Conservation (phyloP, 768 basidiomycete species). For the Auriculariales sp. region DNA sequence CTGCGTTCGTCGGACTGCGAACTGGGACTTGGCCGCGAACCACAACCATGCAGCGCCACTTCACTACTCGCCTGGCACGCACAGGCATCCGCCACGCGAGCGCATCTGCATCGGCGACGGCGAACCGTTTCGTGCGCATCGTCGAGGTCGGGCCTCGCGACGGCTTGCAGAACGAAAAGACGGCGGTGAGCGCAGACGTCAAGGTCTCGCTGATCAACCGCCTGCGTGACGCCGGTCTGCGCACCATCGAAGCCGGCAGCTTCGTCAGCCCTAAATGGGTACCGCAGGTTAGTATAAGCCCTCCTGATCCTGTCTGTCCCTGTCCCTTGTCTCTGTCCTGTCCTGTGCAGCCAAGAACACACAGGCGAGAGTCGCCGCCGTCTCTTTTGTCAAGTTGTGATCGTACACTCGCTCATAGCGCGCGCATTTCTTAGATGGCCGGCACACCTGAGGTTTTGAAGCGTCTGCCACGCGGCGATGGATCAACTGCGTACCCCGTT, state of each 20-base stretch:
- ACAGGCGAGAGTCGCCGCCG: not conserved
- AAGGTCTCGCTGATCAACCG: constrained; percentile 73
- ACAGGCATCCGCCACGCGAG: no score
- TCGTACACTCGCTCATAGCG: not conserved
- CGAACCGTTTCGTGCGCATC: constrained; percentile 24
- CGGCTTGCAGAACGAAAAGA: constrained; percentile 81
- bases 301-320: no score
- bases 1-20: no score
- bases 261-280: constrained; percentile 92
- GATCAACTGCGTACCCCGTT: constrained; percentile 54
- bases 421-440: constrained; percentile 50
- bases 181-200: constrained; percentile 49
- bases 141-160: constrained; percentile 88
- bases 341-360: not conserved
- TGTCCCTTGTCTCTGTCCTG: no score
- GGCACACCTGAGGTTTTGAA: constrained; percentile 62
- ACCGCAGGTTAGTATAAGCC: constrained; percentile 46
- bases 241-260: constrained; percentile 69
- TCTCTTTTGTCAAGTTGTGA: not conserved
- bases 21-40: no score
- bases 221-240: constrained; percentile 51
- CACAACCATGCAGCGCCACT: no score
- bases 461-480: constrained; percentile 21
- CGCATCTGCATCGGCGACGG: no score
- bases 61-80: no score